Evolutionary conservation across 2,329 filamentous ascomycete species (phyloP).

Genomic region (Cadophora sp.): DNA sequence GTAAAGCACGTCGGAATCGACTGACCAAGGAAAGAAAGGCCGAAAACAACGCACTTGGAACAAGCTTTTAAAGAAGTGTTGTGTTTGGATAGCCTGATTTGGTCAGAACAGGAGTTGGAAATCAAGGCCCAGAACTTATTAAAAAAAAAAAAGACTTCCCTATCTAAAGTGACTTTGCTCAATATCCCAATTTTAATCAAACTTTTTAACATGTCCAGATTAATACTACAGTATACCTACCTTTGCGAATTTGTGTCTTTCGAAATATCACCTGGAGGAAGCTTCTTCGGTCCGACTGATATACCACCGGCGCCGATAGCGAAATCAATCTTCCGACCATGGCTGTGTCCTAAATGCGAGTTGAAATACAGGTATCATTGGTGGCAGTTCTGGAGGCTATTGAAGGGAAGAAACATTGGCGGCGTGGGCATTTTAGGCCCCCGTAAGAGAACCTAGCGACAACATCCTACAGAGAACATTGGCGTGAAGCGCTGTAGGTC

Average conservation of each 20-base stretch:
- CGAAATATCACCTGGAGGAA: neutral
- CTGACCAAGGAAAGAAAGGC: no score
- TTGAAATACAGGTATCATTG: neutral
- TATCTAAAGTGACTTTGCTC: neutral
- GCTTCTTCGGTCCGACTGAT: neutral
- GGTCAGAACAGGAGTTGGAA: no score
- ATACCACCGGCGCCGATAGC: neutral
- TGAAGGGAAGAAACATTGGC: neutral
- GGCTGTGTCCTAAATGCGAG: neutral
- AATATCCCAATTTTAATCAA: no score
- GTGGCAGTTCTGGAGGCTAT: neutral
- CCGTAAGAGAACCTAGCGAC: neutral
- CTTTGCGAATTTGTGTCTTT: neutral
- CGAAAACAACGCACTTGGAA: no score
- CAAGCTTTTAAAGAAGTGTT: no score
- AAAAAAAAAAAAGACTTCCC: neutral
- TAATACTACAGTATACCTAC: neutral
- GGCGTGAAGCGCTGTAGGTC: no score
- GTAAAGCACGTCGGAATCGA: no score
- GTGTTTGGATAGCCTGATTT: no score
- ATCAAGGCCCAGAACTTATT: no score
- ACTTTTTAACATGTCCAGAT: neutral
- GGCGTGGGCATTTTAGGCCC: neutral
- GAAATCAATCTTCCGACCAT: neutral
- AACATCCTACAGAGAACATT: neutral